Evolutionary conservation across 768 basidiomycete genomes (phyloP).

Genomic region (Agaricus subrufescens): DNA sequence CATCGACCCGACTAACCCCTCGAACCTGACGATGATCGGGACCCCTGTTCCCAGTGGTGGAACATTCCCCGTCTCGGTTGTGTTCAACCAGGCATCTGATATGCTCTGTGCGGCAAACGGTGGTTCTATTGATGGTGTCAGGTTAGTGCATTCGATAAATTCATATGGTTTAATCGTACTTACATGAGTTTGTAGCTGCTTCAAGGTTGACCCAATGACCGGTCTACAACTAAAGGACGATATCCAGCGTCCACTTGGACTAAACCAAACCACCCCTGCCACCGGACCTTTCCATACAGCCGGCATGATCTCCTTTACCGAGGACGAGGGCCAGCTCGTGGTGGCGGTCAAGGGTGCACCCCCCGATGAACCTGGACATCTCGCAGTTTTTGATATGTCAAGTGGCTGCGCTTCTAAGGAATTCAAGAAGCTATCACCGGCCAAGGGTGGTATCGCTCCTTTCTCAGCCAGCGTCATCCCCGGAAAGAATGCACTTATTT

Average conservation of each 20-base stretch:
- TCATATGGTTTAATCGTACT: neutral
- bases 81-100: conserved; percentile 26
- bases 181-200: conserved; percentile 28
- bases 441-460: conserved; percentile 38
- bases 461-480: conserved; percentile 44
- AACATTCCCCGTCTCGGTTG: conserved; percentile 46
- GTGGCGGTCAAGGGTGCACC: conserved; percentile 48
- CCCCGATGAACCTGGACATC: conserved; percentile 38
- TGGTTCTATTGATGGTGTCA: conserved; percentile 40
- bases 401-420: conserved; percentile 38
- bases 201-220: conserved; percentile 32
- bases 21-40: conserved; percentile 36
- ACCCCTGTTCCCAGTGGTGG: conserved; percentile 40
- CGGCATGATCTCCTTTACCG: conserved; percentile 42
- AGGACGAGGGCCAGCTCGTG: conserved; percentile 38
- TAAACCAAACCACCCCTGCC: conserved; percentile 50
- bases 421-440: conserved; percentile 21
- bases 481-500: conserved; percentile 27
- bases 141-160: conserved; percentile 16
- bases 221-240: conserved; percentile 36
- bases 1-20: conserved; percentile 39
- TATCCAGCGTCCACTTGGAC: conserved; percentile 35
- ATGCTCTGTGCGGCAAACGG: conserved; percentile 39
- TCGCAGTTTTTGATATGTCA: no score
- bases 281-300: conserved; percentile 42